These are phyloP conservation scores for Kazachstania taianensis DNA, from an alignment of 805 yeast genomes.

Conservation along the genomic window DNA sequence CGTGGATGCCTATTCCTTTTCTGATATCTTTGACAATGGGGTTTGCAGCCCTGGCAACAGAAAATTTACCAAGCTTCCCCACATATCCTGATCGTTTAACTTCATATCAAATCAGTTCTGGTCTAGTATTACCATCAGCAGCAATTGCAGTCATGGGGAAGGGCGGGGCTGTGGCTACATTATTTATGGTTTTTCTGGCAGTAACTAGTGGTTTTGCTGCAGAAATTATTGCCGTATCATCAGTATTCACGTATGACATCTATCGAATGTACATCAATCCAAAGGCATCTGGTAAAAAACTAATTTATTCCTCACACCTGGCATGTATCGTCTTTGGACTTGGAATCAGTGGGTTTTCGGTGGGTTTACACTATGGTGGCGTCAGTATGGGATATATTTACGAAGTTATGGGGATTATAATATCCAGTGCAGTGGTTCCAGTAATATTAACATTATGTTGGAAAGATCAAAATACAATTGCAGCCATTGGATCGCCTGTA, in stretches of 20 bases:
- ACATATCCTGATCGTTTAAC: conserved; percentile 63
- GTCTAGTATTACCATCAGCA: conserved; percentile 56
- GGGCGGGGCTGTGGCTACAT: conserved; percentile 79
- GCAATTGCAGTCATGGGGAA: conserved; percentile 78
- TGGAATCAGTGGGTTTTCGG: conserved; percentile 72
- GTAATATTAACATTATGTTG: conserved; percentile 57
- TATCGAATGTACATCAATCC: conserved; percentile 77
- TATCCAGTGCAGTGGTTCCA: conserved; percentile 80
- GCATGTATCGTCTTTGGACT: conserved; percentile 52
- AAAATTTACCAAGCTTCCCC: conserved; percentile 63
- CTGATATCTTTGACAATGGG: conserved; percentile 79
- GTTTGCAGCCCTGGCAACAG: conserved; percentile 68
- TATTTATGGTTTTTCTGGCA: conserved; percentile 79
- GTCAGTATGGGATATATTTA: conserved; percentile 82
- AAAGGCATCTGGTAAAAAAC: conserved; percentile 59
- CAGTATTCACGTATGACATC: conserved; percentile 77
- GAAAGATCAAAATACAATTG: conserved; percentile 50
- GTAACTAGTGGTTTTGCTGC: conserved; percentile 90
- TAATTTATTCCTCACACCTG: conserved; percentile 59
- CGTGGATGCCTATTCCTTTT: conserved; percentile 89
- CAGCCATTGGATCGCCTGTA: conserved; percentile 70
- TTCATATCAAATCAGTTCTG: conserved; percentile 65
- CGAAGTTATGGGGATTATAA: conserved; percentile 82
- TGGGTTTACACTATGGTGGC: conserved; percentile 72
- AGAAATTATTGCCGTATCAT: conserved; percentile 79